These are phyloP conservation scores for Quambalaria eucalypti DNA, from an alignment of 1,284 basidiomycete species.

Conservation along the genomic window DNA sequence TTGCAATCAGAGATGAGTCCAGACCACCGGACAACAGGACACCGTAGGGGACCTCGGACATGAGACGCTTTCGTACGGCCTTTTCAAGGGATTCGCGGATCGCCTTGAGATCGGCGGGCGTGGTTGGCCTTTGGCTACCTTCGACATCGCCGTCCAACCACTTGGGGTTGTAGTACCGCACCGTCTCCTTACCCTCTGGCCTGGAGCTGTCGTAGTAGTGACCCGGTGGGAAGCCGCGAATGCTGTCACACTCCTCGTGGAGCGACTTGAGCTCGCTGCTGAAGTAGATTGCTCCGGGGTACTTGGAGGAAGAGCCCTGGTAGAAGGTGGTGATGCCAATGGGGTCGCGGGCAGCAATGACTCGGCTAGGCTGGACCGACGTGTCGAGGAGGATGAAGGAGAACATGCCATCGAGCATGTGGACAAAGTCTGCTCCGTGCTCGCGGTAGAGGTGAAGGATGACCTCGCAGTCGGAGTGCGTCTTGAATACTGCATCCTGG, in stretches of 20 bases:
- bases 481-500: constrained; percentile 73
- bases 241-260: constrained; percentile 82
- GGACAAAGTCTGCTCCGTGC: constrained; percentile 48
- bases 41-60: constrained; percentile 98
- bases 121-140: constrained; percentile 56
- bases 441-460: constrained; percentile 58
- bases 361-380: constrained; percentile 72
- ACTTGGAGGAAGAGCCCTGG: constrained; percentile 80
- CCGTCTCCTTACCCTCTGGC: constrained; percentile 41
- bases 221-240: constrained; percentile 92
- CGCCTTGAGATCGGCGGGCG: constrained; percentile 59
- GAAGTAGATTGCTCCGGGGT: constrained; percentile 80
- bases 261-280: constrained; percentile 93
- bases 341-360: constrained; percentile 93
- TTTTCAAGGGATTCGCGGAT: constrained; percentile 67
- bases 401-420: constrained; percentile 90
- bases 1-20: constrained; percentile 89
- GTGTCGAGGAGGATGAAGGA: constrained; percentile 94
- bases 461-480: constrained; percentile 96
- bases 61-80: constrained; percentile 87
- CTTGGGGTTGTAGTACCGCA: constrained; percentile 46
- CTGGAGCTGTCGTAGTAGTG: constrained; percentile 57
- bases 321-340: constrained; percentile 97
- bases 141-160: constrained; percentile 50
- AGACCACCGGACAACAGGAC: constrained; percentile 90